A percentile compares a stretch with the other conserved stretches of the same genome.
Conservation (phyloP, 768 basidiomycete species). For the Cystobasidium onofrii region DNA sequence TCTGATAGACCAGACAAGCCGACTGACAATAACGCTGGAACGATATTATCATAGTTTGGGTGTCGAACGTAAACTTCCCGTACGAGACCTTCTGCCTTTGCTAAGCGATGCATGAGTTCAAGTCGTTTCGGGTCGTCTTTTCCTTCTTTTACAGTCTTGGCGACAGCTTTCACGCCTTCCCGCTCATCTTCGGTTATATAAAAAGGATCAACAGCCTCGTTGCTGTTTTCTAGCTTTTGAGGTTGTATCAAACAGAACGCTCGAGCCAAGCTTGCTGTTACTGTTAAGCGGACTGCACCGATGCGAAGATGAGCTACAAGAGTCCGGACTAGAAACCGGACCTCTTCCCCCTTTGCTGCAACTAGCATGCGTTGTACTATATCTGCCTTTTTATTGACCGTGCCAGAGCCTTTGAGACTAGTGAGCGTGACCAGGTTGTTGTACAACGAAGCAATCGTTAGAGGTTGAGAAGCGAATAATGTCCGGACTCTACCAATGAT, state of each 20-base stretch:
- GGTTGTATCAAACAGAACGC: constrained; percentile 57
- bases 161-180: constrained; percentile 35
- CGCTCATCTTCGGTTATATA: constrained; percentile 39
- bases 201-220: constrained; percentile 27
- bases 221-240: not conserved
- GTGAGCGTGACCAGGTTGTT: constrained; percentile 61
- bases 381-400: constrained; percentile 65
- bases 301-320: constrained; percentile 70
- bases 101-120: constrained; percentile 31
- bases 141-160: constrained; percentile 29
- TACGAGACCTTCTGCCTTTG: constrained; percentile 34
- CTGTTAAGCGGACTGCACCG: constrained; percentile 75
- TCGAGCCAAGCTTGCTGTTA: constrained; percentile 69
- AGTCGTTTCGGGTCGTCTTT: constrained; percentile 32
- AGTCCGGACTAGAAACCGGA: constrained; percentile 69
- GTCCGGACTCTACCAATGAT: constrained; percentile 19
- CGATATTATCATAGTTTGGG: constrained; percentile 50
- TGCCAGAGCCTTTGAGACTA: constrained; percentile 63
- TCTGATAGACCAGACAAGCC: constrained; percentile 58
- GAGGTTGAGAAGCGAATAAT: constrained; percentile 35
- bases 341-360: constrained; percentile 75
- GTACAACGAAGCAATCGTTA: constrained; percentile 62
- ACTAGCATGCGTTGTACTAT: constrained; percentile 75
- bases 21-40: constrained; percentile 51
- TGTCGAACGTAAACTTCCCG: constrained; percentile 40